phyloP scores from a whole-genome alignment of 2,329 filamentous ascomycete genomes.

The Parastagonospora nodorum region DNA sequence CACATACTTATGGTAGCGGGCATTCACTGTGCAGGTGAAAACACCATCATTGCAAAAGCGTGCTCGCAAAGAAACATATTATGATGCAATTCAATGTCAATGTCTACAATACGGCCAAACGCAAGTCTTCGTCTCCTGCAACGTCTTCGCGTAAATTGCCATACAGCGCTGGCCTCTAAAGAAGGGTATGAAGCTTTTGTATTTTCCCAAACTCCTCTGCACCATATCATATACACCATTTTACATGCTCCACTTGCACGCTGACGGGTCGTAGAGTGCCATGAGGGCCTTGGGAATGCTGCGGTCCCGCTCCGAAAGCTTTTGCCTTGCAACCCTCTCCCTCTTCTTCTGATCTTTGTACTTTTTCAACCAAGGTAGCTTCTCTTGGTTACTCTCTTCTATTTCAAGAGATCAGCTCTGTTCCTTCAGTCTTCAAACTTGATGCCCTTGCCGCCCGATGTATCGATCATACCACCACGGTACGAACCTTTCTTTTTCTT shows the following conservation, averaged over 20 bases:
- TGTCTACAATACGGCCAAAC: too few species aligned
- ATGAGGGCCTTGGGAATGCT: too few species aligned
- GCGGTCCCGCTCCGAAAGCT: too few species aligned
- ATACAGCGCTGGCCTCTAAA: neutral
- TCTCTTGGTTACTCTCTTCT: too few species aligned
- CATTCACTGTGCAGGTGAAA: too few species aligned
- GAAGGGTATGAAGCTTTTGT: slow-evolving; percentile 31
- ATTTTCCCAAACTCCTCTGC: slow-evolving; percentile 16
- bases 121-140: too few species aligned
- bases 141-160: too few species aligned
- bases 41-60: too few species aligned
- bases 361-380: neutral
- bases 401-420: neutral
- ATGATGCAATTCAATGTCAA: too few species aligned
- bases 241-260: neutral
- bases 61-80: too few species aligned
- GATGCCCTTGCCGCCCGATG: slow-evolving; percentile 78
- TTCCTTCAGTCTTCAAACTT: slow-evolving; percentile 81
- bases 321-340: too few species aligned
- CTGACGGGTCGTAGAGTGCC: neutral
- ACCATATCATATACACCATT: slow-evolving; percentile 4
- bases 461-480: slow-evolving; percentile 86
- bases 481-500: slow-evolving; percentile 82
- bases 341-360: neutral
- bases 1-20: too few species aligned